Evolutionary conservation across 2,329 filamentous ascomycete species (phyloP).

Genomic region (Pseudogymnoascus sp.): DNA sequence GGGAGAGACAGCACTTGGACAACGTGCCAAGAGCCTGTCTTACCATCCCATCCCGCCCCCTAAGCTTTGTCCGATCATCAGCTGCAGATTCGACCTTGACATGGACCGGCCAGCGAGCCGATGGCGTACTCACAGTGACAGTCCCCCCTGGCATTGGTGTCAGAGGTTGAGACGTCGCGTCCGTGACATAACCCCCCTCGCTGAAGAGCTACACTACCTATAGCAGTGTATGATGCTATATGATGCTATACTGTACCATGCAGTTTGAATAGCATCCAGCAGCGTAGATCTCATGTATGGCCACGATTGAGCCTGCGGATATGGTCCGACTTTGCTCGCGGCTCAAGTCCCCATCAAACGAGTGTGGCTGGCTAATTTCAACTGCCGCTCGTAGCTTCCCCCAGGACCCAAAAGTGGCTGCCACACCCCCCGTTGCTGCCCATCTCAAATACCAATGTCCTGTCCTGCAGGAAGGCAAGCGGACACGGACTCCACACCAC

Average conservation of each 20-base stretch:
- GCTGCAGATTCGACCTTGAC: background rate
- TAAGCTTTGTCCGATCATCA: conserved; percentile 5
- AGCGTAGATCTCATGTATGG: background rate
- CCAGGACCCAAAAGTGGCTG: background rate
- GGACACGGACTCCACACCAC: background rate
- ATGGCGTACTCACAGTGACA: background rate
- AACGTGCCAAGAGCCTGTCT: background rate
- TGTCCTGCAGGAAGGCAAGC: background rate
- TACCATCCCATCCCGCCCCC: background rate
- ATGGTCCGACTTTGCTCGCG: background rate
- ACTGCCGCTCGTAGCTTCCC: background rate
- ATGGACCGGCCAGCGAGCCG: background rate
- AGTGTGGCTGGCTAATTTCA: background rate
- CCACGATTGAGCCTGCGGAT: background rate
- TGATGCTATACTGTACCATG: background rate
- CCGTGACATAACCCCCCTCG: background rate
- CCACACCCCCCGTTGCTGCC: background rate
- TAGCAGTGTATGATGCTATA: background rate
- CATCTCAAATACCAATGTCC: background rate
- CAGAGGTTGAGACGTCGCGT: conserved; percentile 1
- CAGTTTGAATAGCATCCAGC: background rate
- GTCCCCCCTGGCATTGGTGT: background rate
- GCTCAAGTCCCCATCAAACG: background rate
- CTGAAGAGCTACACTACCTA: background rate
- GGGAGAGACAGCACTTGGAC: background rate